phyloP scores from a whole-genome alignment of 345 rosid genomes.

The Eucalyptus marginata region DNA sequence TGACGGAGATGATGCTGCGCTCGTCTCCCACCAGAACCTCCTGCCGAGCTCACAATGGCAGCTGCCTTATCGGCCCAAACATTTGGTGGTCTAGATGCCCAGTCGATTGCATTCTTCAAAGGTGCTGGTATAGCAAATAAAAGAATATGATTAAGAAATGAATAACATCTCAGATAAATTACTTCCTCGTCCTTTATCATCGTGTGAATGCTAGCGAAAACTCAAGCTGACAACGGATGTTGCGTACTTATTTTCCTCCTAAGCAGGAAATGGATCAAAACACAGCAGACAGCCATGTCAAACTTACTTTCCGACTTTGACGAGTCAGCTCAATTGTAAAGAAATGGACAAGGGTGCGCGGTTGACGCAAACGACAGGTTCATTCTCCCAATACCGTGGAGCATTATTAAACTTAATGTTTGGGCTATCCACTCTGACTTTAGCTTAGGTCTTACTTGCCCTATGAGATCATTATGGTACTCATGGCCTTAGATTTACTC shows the following conservation, averaged over 20 bases:
- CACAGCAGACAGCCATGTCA: background rate
- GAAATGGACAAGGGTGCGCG: background rate
- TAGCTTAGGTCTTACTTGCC: background rate
- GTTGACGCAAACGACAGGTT: background rate
- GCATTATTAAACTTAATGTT: no score
- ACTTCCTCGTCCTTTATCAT: background rate
- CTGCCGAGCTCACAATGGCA: slow-evolving; percentile 38
- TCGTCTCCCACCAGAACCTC: slow-evolving; percentile 48
- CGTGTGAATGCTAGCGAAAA: background rate
- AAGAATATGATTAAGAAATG: background rate
- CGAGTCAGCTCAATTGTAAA: background rate
- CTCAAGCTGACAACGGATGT: background rate
- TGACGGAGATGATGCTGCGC: slow-evolving; percentile 77
- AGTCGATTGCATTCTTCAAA: slow-evolving; percentile 73
- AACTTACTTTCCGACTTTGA: background rate
- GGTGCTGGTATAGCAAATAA: slow-evolving; percentile 22
- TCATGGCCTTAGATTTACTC: background rate
- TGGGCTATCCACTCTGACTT: no score
- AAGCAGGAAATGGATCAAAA: background rate
- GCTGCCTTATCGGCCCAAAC: slow-evolving; percentile 81
- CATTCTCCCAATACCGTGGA: no score
- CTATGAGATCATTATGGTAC: background rate
- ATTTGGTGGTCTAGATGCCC: slow-evolving; percentile 73
- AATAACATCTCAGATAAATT: background rate
- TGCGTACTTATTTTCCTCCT: background rate